Conservation (phyloP, 1,284 basidiomycete genomes). For the Vanrija sp. region DNA sequence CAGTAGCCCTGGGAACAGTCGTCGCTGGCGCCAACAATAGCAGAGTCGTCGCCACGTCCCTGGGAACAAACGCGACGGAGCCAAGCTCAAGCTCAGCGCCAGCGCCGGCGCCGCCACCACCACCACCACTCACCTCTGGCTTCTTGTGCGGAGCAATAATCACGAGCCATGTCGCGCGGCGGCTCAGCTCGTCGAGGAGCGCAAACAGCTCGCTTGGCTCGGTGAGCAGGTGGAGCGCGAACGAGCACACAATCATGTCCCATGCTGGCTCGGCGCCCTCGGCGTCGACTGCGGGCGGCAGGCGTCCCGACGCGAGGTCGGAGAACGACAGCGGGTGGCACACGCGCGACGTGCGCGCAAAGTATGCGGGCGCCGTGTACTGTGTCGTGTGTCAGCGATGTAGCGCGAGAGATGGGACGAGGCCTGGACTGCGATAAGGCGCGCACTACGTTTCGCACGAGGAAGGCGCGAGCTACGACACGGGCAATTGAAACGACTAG, state of each 20-base stretch:
- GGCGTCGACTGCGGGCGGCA: constrained; percentile 44
- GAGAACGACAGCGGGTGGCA: constrained; percentile 57
- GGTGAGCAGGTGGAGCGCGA: constrained; percentile 66
- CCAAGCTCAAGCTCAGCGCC: too few relatives aligned
- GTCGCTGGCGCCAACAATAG: not conserved
- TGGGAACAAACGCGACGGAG: too few relatives aligned
- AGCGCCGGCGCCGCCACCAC: constrained; percentile 11
- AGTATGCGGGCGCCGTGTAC: constrained; percentile 57
- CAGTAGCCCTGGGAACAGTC: not conserved
- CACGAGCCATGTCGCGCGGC: constrained; percentile 61
- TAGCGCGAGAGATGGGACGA: too few relatives aligned
- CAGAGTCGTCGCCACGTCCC: too few relatives aligned
- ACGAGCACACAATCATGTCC: constrained; percentile 67
- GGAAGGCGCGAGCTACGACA: too few relatives aligned
- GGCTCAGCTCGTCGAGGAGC: constrained; percentile 61
- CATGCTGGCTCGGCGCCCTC: constrained; percentile 27
- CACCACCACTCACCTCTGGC: constrained; percentile 57
- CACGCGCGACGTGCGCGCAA: constrained; percentile 52
- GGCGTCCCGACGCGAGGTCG: constrained; percentile 55
- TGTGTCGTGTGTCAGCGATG: constrained; percentile 30
- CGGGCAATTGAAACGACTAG: too few relatives aligned
- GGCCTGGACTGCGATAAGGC: not conserved
- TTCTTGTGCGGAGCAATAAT: constrained; percentile 70
- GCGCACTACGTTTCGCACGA: too few relatives aligned
- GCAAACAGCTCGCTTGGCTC: constrained; percentile 61